Evolutionary conservation across 495 filamentous ascomycete genomes (phyloP).

Genomic region (Neurospora sp.): DNA sequence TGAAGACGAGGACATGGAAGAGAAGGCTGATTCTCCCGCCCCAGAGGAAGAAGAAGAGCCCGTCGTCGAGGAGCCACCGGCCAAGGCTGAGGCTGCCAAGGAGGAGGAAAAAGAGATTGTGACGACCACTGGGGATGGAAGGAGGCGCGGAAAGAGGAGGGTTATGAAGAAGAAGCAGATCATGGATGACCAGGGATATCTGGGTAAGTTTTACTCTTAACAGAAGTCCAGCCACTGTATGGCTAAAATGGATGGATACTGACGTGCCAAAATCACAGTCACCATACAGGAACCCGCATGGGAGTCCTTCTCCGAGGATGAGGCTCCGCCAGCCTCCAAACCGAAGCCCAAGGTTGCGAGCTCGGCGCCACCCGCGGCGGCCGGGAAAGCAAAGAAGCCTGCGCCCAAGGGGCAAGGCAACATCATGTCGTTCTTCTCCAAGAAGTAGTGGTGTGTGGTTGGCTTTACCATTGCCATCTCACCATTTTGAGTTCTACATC

Average conservation of each 20-base stretch:
- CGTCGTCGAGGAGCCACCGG: constrained; percentile 21
- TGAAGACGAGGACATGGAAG: constrained; percentile 39
- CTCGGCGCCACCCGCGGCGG: constrained; percentile 15
- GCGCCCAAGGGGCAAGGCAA: constrained; percentile 62
- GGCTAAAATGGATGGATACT: constrained; percentile 1
- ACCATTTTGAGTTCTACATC: no score
- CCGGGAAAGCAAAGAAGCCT: constrained; percentile 46
- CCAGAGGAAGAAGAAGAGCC: constrained; percentile 17
- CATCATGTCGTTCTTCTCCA: constrained; percentile 91
- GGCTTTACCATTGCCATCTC: background rate
- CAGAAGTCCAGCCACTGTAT: background rate
- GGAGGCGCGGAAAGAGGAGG: constrained; percentile 68
- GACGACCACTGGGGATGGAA: constrained; percentile 48
- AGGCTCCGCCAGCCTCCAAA: constrained; percentile 41
- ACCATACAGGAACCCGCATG: constrained; percentile 80
- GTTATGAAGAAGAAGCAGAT: constrained; percentile 83
- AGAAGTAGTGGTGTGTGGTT: constrained; percentile 43
- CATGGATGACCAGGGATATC: constrained; percentile 88
- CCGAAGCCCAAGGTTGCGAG: constrained; percentile 45
- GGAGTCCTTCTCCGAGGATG: constrained; percentile 95
- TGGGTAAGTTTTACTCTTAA: constrained; percentile 49
- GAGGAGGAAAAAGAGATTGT: constrained; percentile 46
- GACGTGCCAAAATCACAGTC: constrained; percentile 41
- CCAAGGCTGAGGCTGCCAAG: constrained; percentile 24
- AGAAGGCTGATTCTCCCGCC: constrained; percentile 6